A percentile compares a stretch with the other conserved stretches of the same genome.
Evolutionary conservation across 768 basidiomycete genomes (phyloP).

Genomic region (Termitomyces eurrhizus): DNA sequence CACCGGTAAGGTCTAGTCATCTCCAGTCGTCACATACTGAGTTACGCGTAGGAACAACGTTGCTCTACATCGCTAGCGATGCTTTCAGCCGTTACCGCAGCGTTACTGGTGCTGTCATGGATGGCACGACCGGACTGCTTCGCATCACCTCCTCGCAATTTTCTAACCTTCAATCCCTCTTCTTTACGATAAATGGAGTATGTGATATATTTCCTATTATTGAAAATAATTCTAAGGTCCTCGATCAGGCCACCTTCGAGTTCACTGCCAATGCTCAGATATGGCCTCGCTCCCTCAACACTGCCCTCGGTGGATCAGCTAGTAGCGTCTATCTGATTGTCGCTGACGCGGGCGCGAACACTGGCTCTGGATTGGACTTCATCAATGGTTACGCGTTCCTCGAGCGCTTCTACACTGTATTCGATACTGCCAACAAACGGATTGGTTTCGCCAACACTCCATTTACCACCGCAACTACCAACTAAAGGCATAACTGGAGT

Average conservation of each 20-base stretch:
- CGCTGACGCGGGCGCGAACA: slow-evolving; percentile 30
- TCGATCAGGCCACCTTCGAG: slow-evolving; percentile 28
- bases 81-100: slow-evolving; percentile 39
- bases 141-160: slow-evolving; percentile 50
- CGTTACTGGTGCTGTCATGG: slow-evolving; percentile 41
- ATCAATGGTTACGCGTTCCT: slow-evolving; percentile 52
- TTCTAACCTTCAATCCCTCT: slow-evolving; percentile 45
- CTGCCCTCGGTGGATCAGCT: slow-evolving; percentile 27
- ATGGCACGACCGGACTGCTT: slow-evolving; percentile 44
- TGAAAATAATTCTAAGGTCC: not conserved
- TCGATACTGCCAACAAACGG: slow-evolving; percentile 51
- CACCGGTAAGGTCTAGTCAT: slow-evolving; percentile 34
- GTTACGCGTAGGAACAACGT: slow-evolving; percentile 36
- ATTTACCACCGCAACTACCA: slow-evolving; percentile 43
- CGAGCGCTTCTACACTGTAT: slow-evolving; percentile 64
- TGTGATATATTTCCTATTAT: slow-evolving; percentile 14
- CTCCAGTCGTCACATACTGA: not conserved
- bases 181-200: slow-evolving; percentile 52
- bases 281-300: slow-evolving; percentile 33
- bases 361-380: slow-evolving; percentile 49
- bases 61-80: slow-evolving; percentile 44
- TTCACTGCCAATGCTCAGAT: slow-evolving; percentile 37
- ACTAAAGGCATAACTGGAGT: slow-evolving; percentile 11
- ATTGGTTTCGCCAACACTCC: slow-evolving; percentile 54
- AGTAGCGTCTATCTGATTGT: slow-evolving; percentile 31